A percentile compares a stretch with the other conserved stretches of the same genome.
Evolutionary conservation across 192 early-diverging fungal genomes (phyloP).

Genomic region (Coemansia sp.): DNA sequence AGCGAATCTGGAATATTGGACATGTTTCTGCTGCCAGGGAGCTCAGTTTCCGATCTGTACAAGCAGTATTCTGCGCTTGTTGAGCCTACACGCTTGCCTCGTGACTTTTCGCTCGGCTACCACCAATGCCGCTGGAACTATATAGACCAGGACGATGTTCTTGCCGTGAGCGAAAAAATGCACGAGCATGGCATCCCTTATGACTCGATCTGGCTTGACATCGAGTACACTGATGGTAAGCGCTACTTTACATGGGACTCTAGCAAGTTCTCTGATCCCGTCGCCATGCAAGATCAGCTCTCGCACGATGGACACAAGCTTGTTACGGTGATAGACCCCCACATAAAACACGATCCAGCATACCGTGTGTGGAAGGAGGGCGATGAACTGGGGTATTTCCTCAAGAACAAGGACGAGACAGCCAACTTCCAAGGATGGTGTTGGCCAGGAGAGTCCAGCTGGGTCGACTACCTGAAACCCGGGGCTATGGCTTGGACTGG

Average conservation of each 20-base stretch:
- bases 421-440: slow-evolving; percentile 93
- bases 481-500: slow-evolving; percentile 78
- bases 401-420: slow-evolving; percentile 69
- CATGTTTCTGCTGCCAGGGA: slow-evolving; percentile 81
- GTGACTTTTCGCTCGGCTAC: slow-evolving; percentile 86
- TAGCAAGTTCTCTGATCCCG: slow-evolving; percentile 85
- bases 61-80: slow-evolving; percentile 74
- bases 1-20: slow-evolving; percentile 91
- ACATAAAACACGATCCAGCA: slow-evolving; percentile 82
- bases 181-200: slow-evolving; percentile 91
- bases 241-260: slow-evolving; percentile 97
- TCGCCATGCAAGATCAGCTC: slow-evolving; percentile 78
- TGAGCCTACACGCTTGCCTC: slow-evolving; percentile 82
- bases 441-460: slow-evolving; percentile 93
- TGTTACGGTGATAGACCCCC: slow-evolving; percentile 96
- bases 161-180: slow-evolving; percentile 81
- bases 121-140: slow-evolving; percentile 99
- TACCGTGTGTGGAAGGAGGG: slow-evolving; percentile 83
- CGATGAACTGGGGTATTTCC: slow-evolving; percentile 68
- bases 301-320: slow-evolving; percentile 71
- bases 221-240: slow-evolving; percentile 99
- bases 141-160: slow-evolving; percentile 85
- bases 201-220: slow-evolving; percentile 99
- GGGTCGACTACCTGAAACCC: slow-evolving; percentile 89
- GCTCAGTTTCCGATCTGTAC: slow-evolving; percentile 65